Evolutionary conservation across 2,329 filamentous ascomycete species (phyloP), one percentile per base, ranked within the genome.

Genomic region (Bipolaris victoriae): DNA sequence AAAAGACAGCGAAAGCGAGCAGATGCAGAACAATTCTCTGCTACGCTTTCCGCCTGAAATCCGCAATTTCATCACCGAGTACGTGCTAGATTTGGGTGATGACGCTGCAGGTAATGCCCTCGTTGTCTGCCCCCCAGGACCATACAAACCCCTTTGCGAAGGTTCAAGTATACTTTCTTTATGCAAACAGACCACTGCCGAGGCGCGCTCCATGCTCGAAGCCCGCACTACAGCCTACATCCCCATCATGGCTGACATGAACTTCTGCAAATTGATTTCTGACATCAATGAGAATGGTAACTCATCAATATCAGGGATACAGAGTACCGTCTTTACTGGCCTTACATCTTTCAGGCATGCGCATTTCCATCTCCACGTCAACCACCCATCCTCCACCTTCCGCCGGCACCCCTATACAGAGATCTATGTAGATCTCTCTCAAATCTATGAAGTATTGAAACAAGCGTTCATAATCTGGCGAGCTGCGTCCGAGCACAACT

Each of bases 281-380:
- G 4, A 33, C 24, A n/a, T 29, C 1, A 16, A 39, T 18, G 7
- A 39, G 7, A 39, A 35, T 18, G 49, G 49, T 7, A 26, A 20
- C 5, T 13, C 18, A 10, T 24, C 35, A 2, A 36, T 58, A 7
- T 5, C 22, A 20, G 22, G 35, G 13, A 22, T 33, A 3, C 37
- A 45, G 15, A 49, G 31, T 31, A 61, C 58, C 10, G n/a, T 58
- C 29, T 43, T 61, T 18, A n/a, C 51, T 22, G 47, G 35, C 7
- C 33, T 58, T n/a, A 44, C 39, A 1, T 52, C 15, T 1, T 58
- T 52, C 41, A 48, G 13, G 35, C 51, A 49, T 22, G 55, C 56
- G 6, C 46, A 55, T 22, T 26, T 61, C 7, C 55, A 55, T 33
- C 49, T 57, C 5, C 58, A 61, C 24, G 45, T 41, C 16, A 11